phyloP scores from a whole-genome alignment of 2,329 filamentous ascomycete genomes.

The Nemania sp. region DNA sequence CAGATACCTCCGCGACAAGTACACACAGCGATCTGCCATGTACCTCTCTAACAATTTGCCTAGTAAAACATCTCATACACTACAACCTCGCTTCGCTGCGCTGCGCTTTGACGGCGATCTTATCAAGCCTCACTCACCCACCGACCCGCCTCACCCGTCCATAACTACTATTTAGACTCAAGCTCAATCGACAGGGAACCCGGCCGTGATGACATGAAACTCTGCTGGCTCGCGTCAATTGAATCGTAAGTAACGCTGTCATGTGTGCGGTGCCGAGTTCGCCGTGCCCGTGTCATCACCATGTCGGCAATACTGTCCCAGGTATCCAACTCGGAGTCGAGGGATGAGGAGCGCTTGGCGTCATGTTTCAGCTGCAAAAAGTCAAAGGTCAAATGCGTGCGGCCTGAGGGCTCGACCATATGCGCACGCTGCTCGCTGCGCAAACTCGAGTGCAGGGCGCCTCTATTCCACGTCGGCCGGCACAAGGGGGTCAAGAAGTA shows the following conservation, averaged over 20 bases:
- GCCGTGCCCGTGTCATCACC: slow-evolving; percentile 19
- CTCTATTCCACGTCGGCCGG: slow-evolving; percentile 73
- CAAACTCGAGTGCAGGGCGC: slow-evolving; percentile 64
- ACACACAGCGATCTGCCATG: too few relatives aligned
- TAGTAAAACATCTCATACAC: too few relatives aligned
- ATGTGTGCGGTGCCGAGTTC: slow-evolving; percentile 18
- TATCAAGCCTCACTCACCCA: neutral
- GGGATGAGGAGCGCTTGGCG: slow-evolving; percentile 40
- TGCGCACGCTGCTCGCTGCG: slow-evolving; percentile 41
- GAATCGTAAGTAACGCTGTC: slow-evolving; percentile 15
- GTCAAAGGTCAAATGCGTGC: slow-evolving; percentile 43
- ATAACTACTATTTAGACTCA: neutral
- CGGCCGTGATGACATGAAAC: slow-evolving; percentile 16
- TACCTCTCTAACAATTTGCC: too few relatives aligned
- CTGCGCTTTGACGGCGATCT: too few relatives aligned
- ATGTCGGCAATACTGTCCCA: slow-evolving; percentile 34
- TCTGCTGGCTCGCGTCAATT: neutral
- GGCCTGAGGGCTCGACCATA: slow-evolving; percentile 36
- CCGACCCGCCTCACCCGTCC: neutral
- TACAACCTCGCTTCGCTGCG: too few relatives aligned
- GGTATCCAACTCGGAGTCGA: slow-evolving; percentile 12
- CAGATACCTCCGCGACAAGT: too few relatives aligned
- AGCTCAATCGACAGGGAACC: neutral
- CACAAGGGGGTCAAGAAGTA: slow-evolving; percentile 81
- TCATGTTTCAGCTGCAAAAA: slow-evolving; percentile 44